Base-by-base conservation (phyloP, 2,329 filamentous ascomycete genomes). In the Neoascochyta sp. region DNA sequence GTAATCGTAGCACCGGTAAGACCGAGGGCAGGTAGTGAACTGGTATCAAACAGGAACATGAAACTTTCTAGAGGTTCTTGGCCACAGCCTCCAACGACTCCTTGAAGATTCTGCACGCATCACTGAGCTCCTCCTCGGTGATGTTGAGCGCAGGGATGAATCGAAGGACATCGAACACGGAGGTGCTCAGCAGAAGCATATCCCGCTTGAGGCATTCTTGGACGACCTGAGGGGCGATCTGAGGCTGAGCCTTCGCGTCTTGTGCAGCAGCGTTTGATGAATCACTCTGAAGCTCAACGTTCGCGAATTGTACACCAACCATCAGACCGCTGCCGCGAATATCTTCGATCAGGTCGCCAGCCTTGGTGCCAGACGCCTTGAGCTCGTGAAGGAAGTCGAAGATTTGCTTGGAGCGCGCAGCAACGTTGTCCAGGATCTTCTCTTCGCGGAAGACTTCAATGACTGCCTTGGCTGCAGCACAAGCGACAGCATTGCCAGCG, bases 161-260 rank as follows among this genome's bases (percentile, higher is more conserved):
- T 11, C 52, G 34, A 15, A 56, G 15, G 3, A 56, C 52, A 18
- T 56, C 52, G 10, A 56, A 56, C 1, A 56, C 44, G 1, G 50
- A 54, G n/a, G 52, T 56, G 27, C 50, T 54, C 2, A 56, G 41
- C 11, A 56, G 38, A 24, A 56, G 38, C 52, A 56, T 56, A 22
- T 56, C 30, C 3, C 52, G 35, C 39, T 54, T 53, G 10, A 56
- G 29, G 24, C 52, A 49, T 22, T 56, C 50, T 16, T 48, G 43
- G 4, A 56, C 52, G 14, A 56, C 27, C 32, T 47, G 51, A 2
- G 52, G 52, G 3, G 45, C 50, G n/a, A 56, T 41, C 27, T 54
- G 52, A 7, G 45, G 38, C 27, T 41, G 44, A n/a, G 17, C 20
- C 13, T 39, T 24, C 26, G 42, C 41, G 4, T 47, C 23, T 15